Conservation (phyloP, 192 early-diverging fungal species). For the Coemansia sp. region DNA sequence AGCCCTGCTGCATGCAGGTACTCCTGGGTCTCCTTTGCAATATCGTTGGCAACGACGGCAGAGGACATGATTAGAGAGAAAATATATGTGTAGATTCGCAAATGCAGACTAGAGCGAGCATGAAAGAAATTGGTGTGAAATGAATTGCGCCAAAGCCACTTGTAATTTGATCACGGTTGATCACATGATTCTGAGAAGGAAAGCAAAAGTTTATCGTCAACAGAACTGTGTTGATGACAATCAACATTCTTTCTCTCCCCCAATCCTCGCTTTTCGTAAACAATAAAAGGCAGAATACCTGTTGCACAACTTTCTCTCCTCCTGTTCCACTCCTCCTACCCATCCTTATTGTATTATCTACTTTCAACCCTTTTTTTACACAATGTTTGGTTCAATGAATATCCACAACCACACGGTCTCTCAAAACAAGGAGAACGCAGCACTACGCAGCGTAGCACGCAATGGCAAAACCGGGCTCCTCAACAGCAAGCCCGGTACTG, state of each 20-base stretch:
- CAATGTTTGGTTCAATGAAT: constrained; percentile 38
- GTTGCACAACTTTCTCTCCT: constrained; percentile 4
- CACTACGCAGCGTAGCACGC: constrained; percentile 24
- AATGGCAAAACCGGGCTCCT: constrained; percentile 31
- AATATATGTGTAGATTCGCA: background rate
- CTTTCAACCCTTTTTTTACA: background rate
- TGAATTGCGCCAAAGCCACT: no score
- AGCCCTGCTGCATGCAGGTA: constrained; percentile 27
- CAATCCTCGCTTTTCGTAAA: background rate
- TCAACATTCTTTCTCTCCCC: background rate
- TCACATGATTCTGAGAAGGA: no score
- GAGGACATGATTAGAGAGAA: background rate
- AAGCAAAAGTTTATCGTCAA: background rate
- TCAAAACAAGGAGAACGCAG: constrained; percentile 50
- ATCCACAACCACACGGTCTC: constrained; percentile 18
- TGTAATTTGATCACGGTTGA: no score
- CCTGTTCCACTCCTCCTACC: background rate
- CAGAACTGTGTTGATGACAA: background rate
- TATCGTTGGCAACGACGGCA: constrained; percentile 9
- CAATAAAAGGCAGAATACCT: background rate
- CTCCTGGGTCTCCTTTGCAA: constrained; percentile 40
- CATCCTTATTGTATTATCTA: no score
- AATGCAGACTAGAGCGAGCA: background rate
- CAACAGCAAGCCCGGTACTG: constrained; percentile 13
- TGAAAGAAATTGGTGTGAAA: background rate